Conservation (phyloP, 2,329 filamentous ascomycete genomes). For the Zymoseptoria crescenta region DNA sequence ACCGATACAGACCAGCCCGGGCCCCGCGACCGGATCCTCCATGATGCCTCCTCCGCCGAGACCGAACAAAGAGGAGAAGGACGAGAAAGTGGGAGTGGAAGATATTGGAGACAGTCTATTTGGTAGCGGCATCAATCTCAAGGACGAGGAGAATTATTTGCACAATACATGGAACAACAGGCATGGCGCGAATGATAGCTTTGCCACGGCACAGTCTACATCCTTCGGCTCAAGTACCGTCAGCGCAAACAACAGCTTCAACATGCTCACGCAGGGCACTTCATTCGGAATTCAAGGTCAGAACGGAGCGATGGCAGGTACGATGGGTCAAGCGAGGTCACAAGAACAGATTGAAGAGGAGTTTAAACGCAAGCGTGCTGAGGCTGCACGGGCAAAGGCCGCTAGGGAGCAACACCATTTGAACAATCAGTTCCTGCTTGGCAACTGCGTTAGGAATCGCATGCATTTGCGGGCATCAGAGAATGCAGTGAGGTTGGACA, state of each 20-base stretch:
- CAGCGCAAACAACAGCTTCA: slow-evolving; percentile 41
- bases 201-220: slow-evolving; percentile 31
- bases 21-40: slow-evolving; percentile 13
- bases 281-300: slow-evolving; percentile 33
- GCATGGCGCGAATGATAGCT: slow-evolving; percentile 29
- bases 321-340: slow-evolving; percentile 45
- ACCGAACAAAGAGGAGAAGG: slow-evolving; percentile 47
- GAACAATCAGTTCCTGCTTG: slow-evolving; percentile 63
- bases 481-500: slow-evolving; percentile 51
- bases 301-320: slow-evolving; percentile 39
- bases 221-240: slow-evolving; percentile 40
- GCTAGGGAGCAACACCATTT: slow-evolving; percentile 60
- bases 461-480: slow-evolving; percentile 52
- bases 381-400: slow-evolving; percentile 55
- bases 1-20: slow-evolving; percentile 16
- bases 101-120: slow-evolving; percentile 78
- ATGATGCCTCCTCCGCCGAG: slow-evolving; percentile 57
- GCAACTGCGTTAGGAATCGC: slow-evolving; percentile 49
- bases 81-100: slow-evolving; percentile 54
- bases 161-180: slow-evolving; percentile 56
- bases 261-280: slow-evolving; percentile 35
- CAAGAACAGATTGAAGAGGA: slow-evolving; percentile 59
- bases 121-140: slow-evolving; percentile 77
- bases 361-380: slow-evolving; percentile 58
- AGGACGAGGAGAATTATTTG: slow-evolving; percentile 77